These are phyloP conservation scores for Misopates orontium DNA, from an alignment of 257 asterid species.

Conservation along the genomic window DNA sequence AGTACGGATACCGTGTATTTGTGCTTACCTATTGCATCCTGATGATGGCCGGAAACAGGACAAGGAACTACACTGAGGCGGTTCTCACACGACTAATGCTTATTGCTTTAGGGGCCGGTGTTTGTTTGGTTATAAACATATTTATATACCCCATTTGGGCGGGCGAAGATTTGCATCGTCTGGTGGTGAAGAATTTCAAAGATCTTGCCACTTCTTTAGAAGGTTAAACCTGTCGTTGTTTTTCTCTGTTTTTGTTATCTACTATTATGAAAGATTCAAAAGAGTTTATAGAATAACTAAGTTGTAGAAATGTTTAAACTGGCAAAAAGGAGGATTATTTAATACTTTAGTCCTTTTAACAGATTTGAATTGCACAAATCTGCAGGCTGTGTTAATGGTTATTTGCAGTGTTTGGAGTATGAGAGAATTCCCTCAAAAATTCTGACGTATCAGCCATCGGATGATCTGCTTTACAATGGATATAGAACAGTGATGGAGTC, in stretches of 20 bases:
- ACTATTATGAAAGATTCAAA: background rate
- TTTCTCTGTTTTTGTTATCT: background rate
- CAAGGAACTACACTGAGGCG: constrained; percentile 25
- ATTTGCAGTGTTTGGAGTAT: constrained; percentile 37
- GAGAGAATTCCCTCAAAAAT: constrained; percentile 41
- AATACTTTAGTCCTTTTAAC: background rate
- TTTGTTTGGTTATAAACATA: constrained; percentile 42
- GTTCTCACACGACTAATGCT: constrained; percentile 40
- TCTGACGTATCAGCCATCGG: constrained; percentile 33
- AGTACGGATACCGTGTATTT: constrained; percentile 53
- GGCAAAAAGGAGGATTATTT: background rate
- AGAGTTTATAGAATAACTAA: no score
- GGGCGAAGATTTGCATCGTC: constrained; percentile 49
- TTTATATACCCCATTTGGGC: constrained; percentile 52
- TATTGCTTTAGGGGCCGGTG: constrained; percentile 45
- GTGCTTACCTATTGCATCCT: constrained; percentile 53
- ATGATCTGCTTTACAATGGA: constrained; percentile 43
- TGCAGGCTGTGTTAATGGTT: constrained; percentile 45
- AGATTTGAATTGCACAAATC: background rate
- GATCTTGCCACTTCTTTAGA: constrained; percentile 49
- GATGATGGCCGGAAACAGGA: constrained; percentile 49
- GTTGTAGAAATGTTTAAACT: no score
- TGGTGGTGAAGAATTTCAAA: constrained; percentile 46
- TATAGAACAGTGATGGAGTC: constrained; percentile 52
- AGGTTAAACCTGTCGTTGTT: constrained; percentile 26